Conservation (phyloP, 129 eudicot genomes). For the Scalesia atractyloides region DNA sequence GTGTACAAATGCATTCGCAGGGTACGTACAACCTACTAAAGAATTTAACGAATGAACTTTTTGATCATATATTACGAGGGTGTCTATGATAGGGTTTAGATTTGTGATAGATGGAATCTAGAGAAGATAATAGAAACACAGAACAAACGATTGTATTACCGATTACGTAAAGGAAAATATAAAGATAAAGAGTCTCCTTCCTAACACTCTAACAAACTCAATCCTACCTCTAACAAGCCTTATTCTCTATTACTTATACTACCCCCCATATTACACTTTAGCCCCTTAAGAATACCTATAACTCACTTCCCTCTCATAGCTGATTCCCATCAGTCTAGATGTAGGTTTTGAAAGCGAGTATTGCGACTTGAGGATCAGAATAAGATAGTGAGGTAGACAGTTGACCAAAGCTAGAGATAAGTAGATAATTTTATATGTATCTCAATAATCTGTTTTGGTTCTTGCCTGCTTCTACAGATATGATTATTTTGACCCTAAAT, state of each 20-base stretch:
- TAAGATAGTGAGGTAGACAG: neutral
- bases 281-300: no score
- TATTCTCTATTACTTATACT: no score
- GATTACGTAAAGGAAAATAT: no score
- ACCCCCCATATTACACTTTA: no score
- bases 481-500: neutral
- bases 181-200: no score
- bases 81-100: neutral
- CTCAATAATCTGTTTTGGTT: neutral
- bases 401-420: neutral
- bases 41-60: neutral
- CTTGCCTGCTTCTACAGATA: neutral
- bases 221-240: no score
- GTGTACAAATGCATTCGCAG: conserved; percentile 98
- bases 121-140: no score
- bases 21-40: conserved; percentile 51
- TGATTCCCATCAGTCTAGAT: no score
- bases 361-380: neutral
- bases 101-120: no score
- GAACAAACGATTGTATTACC: no score
- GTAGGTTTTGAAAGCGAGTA: neutral
- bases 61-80: neutral
- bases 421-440: conserved; percentile 5
- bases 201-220: no score
- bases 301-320: no score